These are phyloP conservation scores for Pisolithus tinctorius DNA, from an alignment of 768 basidiomycete species.

Conservation along the genomic window DNA sequence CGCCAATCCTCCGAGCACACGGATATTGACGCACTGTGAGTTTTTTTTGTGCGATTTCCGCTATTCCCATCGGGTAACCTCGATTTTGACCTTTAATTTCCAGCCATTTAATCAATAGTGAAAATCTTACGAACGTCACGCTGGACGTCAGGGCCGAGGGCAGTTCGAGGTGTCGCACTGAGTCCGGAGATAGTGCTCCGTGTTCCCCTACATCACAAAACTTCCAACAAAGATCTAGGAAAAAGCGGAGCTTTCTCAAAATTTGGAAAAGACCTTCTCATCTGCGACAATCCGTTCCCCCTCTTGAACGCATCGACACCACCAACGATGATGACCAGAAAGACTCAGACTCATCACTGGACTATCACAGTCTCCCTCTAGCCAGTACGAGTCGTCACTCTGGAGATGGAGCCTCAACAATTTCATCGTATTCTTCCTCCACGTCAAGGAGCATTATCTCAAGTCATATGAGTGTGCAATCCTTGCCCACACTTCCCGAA, in stretches of 20 bases:
- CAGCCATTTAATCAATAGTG: neutral
- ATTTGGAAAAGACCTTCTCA: neutral
- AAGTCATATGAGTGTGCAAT: neutral
- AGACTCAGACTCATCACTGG: neutral
- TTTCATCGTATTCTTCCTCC: neutral
- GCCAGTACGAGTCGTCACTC: neutral
- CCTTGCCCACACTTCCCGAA: conserved; percentile 7
- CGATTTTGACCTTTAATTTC: neutral
- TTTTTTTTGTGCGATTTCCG: neutral
- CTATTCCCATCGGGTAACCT: neutral
- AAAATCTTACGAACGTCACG: neutral
- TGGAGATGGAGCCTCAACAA: neutral
- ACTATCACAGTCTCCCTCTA: neutral
- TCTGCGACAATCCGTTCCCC: neutral
- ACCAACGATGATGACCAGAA: neutral
- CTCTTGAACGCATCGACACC: neutral
- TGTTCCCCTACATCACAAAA: conserved; percentile 1
- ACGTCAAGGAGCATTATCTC: neutral
- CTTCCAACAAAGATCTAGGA: neutral
- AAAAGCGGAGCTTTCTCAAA: neutral
- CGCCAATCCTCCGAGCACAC: neutral
- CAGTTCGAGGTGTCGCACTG: neutral
- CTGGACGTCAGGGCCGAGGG: neutral
- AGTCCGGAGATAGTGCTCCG: neutral
- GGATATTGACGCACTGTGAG: neutral